A percentile compares a stretch with the other conserved stretches of the same genome.
Evolutionary conservation across 139 green algal species (phyloP).

Genomic region (Dunaliella primolecta): DNA sequence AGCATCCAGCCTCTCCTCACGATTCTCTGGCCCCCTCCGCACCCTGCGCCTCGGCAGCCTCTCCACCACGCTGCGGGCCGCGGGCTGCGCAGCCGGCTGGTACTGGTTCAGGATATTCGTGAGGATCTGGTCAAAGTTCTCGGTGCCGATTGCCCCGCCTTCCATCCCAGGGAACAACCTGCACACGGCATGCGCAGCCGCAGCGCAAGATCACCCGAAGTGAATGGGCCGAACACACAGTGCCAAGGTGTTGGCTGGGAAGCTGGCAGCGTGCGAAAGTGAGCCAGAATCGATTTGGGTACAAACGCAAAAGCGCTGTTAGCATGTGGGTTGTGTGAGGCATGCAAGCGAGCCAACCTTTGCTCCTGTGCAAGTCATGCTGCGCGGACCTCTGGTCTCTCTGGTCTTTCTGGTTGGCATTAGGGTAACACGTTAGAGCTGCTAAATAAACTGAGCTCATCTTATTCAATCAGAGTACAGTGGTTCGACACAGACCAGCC

Average conservation of each 20-base stretch:
- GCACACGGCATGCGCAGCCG: too few species aligned
- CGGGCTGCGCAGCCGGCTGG: background rate
- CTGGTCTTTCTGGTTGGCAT: too few species aligned
- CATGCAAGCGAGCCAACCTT: background rate
- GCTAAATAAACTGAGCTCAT: background rate
- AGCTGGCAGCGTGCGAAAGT: too few species aligned
- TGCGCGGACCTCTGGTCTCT: too few species aligned
- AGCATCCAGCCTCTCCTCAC: background rate
- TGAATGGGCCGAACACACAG: too few species aligned
- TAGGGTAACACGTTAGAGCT: background rate
- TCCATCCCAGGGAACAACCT: background rate
- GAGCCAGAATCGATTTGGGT: too few species aligned
- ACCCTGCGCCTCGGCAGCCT: background rate
- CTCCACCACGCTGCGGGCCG: background rate
- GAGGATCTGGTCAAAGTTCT: constrained; percentile 5
- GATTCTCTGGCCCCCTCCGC: background rate
- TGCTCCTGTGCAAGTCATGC: background rate
- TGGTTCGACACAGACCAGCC: too few species aligned
- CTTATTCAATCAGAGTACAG: too few species aligned
- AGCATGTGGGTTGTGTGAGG: too few species aligned
- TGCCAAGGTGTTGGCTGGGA: too few species aligned
- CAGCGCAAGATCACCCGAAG: background rate
- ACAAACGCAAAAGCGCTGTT: too few species aligned
- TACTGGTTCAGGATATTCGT: constrained; percentile 1
- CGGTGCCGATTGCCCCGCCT: background rate